Conservation (phyloP, 139 green algal species). For the Chlamydomonas asymmetrica region DNA sequence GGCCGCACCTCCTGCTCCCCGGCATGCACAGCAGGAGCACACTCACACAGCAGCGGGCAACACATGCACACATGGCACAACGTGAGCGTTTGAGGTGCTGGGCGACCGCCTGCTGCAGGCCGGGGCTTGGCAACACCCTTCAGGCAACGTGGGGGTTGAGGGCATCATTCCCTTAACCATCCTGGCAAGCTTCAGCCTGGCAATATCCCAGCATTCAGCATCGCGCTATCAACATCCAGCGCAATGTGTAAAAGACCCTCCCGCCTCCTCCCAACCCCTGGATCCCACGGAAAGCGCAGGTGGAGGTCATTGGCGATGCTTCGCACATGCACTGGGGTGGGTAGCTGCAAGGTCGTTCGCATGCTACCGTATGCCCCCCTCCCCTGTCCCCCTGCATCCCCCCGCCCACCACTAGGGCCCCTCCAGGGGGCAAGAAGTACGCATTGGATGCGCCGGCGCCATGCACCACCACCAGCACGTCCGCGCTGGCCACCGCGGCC, state of each 20-base stretch:
- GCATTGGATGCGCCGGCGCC: conserved; percentile 13
- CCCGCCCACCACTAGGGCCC: too few species aligned
- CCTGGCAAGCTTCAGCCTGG: too few species aligned
- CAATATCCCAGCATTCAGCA: too few species aligned
- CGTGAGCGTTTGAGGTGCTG: not conserved
- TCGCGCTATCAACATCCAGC: too few species aligned
- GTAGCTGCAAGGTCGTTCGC: not conserved
- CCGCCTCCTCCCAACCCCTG: not conserved
- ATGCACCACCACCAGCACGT: conserved; percentile 22
- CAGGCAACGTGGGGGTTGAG: too few species aligned
- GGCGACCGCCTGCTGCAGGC: not conserved
- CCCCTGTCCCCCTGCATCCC: conserved; percentile 8
- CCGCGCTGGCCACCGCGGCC: conserved; percentile 4
- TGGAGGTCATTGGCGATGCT: not conserved
- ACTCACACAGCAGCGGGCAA: not conserved
- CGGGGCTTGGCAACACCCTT: not conserved
- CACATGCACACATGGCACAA: not conserved
- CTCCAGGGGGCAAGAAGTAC: conserved; percentile 18
- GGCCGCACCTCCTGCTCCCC: too few species aligned
- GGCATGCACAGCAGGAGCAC: not conserved
- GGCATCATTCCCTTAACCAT: too few species aligned
- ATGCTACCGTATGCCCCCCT: not conserved
- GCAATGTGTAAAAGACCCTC: too few species aligned
- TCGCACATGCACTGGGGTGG: not conserved
- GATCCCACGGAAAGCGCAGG: not conserved